These are phyloP conservation scores for Linnemannia elongata DNA, from an alignment of 192 early-diverging fungal species.

Conservation along the genomic window DNA sequence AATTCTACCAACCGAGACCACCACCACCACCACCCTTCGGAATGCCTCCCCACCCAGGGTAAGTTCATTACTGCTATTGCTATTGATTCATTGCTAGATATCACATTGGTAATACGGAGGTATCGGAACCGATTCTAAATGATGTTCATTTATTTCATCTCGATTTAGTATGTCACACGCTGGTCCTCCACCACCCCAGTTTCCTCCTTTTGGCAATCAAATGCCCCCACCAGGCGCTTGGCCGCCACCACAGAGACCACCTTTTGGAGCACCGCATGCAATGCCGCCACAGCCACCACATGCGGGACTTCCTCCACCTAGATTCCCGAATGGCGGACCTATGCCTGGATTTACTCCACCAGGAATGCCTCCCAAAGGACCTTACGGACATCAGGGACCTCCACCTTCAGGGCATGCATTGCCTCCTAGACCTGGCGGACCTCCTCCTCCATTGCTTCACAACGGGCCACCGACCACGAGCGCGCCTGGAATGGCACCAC, in stretches of 20 bases:
- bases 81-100: not conserved
- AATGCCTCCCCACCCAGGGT: slow-evolving; percentile 46
- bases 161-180: slow-evolving; percentile 42
- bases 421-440: slow-evolving; percentile 26
- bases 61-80: slow-evolving; percentile 19
- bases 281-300: slow-evolving; percentile 60
- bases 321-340: slow-evolving; percentile 63
- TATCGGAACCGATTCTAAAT: not conserved
- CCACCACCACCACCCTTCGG: slow-evolving; percentile 42
- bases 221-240: slow-evolving; percentile 47
- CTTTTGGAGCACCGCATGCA: slow-evolving; percentile 39
- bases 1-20: slow-evolving; percentile 65
- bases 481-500: slow-evolving; percentile 14
- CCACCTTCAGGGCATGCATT: slow-evolving; percentile 24
- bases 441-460: slow-evolving; percentile 16
- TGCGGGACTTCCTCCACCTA: slow-evolving; percentile 63
- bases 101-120: too few species aligned
- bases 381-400: slow-evolving; percentile 36
- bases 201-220: slow-evolving; percentile 49
- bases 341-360: slow-evolving; percentile 54
- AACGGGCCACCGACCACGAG: slow-evolving; percentile 33
- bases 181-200: slow-evolving; percentile 50
- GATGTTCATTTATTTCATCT: not conserved
- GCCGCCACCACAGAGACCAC: slow-evolving; percentile 42
- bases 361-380: slow-evolving; percentile 40